Conservation (phyloP, 2,329 filamentous ascomycete genomes). For the Rugonectria rugulosa region DNA sequence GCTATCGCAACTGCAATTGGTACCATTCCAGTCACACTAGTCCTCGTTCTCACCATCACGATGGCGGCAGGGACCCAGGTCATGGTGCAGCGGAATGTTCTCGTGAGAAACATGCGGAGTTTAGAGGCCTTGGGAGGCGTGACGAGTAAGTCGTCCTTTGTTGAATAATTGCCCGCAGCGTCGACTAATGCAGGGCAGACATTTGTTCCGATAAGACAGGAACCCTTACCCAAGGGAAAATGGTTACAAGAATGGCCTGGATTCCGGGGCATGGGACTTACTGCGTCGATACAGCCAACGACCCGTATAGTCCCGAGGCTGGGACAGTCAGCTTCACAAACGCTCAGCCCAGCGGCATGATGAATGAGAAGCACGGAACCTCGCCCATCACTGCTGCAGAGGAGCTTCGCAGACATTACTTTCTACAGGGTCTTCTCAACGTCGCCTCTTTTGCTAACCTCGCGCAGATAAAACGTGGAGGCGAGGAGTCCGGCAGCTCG, state of each 20-base stretch:
- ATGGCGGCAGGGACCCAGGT: constrained; percentile 62
- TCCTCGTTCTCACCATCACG: constrained; percentile 64
- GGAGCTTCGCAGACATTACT: constrained; percentile 48
- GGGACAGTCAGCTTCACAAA: constrained; percentile 54
- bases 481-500: constrained; percentile 56
- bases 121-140: constrained; percentile 66
- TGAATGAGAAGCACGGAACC: constrained; percentile 27
- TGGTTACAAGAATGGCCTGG: constrained; percentile 63
- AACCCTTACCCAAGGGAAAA: constrained; percentile 60
- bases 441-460: constrained; percentile 72
- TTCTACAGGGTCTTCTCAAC: constrained; percentile 57
- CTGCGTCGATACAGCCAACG: constrained; percentile 56
- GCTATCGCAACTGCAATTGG: constrained; percentile 55
- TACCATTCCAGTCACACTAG: constrained; percentile 60
- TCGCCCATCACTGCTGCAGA: constrained; percentile 53
- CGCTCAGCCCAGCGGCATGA: constrained; percentile 47
- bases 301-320: constrained; percentile 64
- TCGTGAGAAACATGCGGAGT: constrained; percentile 59
- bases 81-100: constrained; percentile 61
- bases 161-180: constrained; percentile 12
- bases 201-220: constrained; percentile 67
- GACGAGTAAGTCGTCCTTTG: constrained; percentile 44
- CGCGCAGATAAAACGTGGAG: background rate
- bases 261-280: constrained; percentile 57
- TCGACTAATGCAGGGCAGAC: constrained; percentile 42